These are phyloP conservation scores for Aureobasidium namibiae DNA, from an alignment of 2,329 filamentous ascomycete genomes.

Conservation along the genomic window DNA sequence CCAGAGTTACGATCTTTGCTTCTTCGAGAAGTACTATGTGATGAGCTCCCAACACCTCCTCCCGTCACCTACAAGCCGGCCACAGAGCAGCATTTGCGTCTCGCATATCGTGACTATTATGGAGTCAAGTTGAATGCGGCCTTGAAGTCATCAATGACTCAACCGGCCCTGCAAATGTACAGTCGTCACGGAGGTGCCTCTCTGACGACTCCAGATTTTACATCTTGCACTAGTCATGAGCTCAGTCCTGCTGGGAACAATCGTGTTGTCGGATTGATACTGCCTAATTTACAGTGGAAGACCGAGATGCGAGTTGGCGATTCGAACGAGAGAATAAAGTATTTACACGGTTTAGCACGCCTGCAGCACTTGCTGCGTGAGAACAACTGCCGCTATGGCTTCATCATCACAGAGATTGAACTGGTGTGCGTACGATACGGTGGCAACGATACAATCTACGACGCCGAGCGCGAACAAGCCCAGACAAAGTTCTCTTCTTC, in stretches of 20 bases:
- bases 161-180: slow-evolving; percentile 27
- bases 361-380: slow-evolving; percentile 89
- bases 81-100: not conserved
- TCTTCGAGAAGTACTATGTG: not conserved
- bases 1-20: not conserved
- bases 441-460: slow-evolving; percentile 26
- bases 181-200: slow-evolving; percentile 25
- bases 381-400: slow-evolving; percentile 86
- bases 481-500: too few species aligned
- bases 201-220: slow-evolving; percentile 55
- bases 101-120: slow-evolving; percentile 52
- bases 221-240: slow-evolving; percentile 46
- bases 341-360: slow-evolving; percentile 77
- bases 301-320: slow-evolving; percentile 78
- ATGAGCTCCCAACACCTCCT: not conserved
- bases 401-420: slow-evolving; percentile 94
- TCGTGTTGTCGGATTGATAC: slow-evolving; percentile 75
- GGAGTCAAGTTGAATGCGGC: slow-evolving; percentile 82
- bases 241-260: slow-evolving; percentile 40
- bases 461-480: too few species aligned
- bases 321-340: slow-evolving; percentile 78
- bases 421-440: slow-evolving; percentile 83
- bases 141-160: slow-evolving; percentile 32
- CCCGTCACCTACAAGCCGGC: not conserved
- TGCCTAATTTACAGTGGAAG: slow-evolving; percentile 90